Percentiles rank a stretch among this genome's conserved stretches.
phyloP scores from a whole-genome alignment of 2,329 filamentous ascomycete species.

The Botrytis squamosa region DNA sequence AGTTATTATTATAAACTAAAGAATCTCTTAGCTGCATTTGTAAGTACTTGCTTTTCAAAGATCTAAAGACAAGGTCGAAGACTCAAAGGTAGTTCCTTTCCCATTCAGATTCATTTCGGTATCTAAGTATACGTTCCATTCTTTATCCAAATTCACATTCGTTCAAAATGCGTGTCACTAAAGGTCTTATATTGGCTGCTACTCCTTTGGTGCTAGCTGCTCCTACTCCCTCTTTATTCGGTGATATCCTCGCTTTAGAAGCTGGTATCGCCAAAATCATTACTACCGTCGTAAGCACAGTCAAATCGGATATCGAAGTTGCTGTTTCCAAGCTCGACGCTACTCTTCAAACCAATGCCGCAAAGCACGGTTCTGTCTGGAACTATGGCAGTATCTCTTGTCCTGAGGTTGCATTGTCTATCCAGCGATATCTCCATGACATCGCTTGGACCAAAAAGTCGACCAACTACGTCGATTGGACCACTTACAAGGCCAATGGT shows the following conservation, averaged over 20 bases:
- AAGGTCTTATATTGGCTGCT: too few relatives aligned
- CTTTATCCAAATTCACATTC: too few relatives aligned
- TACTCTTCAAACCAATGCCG: not conserved
- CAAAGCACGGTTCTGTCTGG: not conserved
- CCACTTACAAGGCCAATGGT: slow-evolving; percentile 1
- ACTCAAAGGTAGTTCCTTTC: too few relatives aligned
- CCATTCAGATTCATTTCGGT: too few relatives aligned
- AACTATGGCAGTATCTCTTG: not conserved
- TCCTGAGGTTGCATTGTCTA: not conserved
- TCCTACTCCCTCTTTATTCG: not conserved
- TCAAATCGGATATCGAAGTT: not conserved
- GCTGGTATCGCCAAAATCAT: not conserved
- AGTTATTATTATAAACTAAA: too few relatives aligned
- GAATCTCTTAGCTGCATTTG: too few relatives aligned
- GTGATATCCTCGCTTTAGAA: not conserved
- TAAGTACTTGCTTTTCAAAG: too few relatives aligned
- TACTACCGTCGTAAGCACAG: not conserved
- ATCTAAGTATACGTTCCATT: too few relatives aligned
- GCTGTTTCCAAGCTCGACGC: not conserved
- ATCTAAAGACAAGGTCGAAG: too few relatives aligned
- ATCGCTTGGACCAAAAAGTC: not conserved
- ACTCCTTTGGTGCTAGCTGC: too few relatives aligned
- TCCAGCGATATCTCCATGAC: not conserved
- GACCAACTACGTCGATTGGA: not conserved
- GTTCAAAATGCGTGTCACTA: too few relatives aligned